These are phyloP conservation scores for Simplicillium sp. DNA, from an alignment of 2,329 filamentous ascomycete genomes.

Conservation along the genomic window DNA sequence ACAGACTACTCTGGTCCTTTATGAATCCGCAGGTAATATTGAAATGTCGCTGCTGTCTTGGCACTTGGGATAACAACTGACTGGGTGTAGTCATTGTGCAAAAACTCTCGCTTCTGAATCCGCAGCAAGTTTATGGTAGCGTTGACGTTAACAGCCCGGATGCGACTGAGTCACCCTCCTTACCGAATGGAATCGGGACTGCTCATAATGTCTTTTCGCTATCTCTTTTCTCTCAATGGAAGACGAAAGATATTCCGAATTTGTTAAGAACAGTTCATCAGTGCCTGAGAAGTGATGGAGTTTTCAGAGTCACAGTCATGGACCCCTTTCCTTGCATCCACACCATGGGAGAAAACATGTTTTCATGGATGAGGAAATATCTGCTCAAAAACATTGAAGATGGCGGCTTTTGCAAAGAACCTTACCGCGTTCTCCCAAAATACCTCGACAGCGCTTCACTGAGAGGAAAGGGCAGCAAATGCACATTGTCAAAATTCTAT, in stretches of 20 bases:
- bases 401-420: slow-evolving; percentile 49
- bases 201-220: slow-evolving; percentile 47
- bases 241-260: slow-evolving; percentile 25
- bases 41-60: too few relatives aligned
- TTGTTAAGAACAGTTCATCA: slow-evolving; percentile 34
- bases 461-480: slow-evolving; percentile 34
- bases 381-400: slow-evolving; percentile 50
- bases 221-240: slow-evolving; percentile 36
- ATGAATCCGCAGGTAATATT: slow-evolving; percentile 4
- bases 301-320: slow-evolving; percentile 49
- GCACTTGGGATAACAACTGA: not conserved
- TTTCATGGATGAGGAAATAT: slow-evolving; percentile 52
- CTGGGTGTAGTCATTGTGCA: too few relatives aligned
- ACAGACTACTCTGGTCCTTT: slow-evolving; percentile 1
- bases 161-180: too few relatives aligned
- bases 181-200: slow-evolving; percentile 32
- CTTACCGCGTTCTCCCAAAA: slow-evolving; percentile 45
- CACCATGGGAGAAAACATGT: slow-evolving; percentile 47
- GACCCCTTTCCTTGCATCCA: slow-evolving; percentile 49
- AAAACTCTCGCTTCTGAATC: too few relatives aligned
- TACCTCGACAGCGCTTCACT: slow-evolving; percentile 50
- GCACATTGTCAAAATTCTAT: slow-evolving; percentile 38
- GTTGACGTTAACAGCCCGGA: too few relatives aligned
- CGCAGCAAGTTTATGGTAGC: too few relatives aligned
- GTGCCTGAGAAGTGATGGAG: slow-evolving; percentile 43